phyloP scores from a whole-genome alignment of 2,329 filamentous ascomycete species.

The Monosporascus sp. region DNA sequence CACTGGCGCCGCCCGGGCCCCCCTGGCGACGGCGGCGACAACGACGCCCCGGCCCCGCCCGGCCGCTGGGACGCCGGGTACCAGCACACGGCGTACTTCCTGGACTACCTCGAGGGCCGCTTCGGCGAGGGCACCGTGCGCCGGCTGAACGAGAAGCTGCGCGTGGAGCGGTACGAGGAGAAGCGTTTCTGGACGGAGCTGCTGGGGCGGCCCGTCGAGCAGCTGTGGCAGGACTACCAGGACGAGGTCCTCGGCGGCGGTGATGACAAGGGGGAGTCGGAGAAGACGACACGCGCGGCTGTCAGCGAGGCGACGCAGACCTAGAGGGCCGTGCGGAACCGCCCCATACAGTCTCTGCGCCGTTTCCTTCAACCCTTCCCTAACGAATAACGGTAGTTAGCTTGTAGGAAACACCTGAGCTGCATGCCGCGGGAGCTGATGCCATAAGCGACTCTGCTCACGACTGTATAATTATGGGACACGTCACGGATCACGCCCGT shows the following conservation, averaged over 20 bases:
- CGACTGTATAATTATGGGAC: too few species aligned
- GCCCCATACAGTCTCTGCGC: background rate
- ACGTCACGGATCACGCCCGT: too few species aligned
- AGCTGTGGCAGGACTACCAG: conserved; percentile 72
- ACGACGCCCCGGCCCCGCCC: background rate
- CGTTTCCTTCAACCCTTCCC: too few species aligned
- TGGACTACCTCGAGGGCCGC: conserved; percentile 74
- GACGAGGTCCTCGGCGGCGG: conserved; percentile 21
- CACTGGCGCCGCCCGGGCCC: conserved; percentile 68
- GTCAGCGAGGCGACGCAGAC: conserved; percentile 14
- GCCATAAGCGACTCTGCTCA: too few species aligned
- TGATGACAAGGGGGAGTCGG: conserved; percentile 4
- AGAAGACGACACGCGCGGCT: background rate
- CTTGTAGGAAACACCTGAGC: too few species aligned
- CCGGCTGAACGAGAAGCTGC: conserved; percentile 63
- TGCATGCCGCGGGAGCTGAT: too few species aligned
- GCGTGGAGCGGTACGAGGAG: conserved; percentile 59
- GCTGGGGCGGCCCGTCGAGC: conserved; percentile 59
- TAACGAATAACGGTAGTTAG: too few species aligned
- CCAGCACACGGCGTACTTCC: conserved; percentile 84
- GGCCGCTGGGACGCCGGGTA: conserved; percentile 85
- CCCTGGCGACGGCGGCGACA: conserved; percentile 3
- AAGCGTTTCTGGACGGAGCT: conserved; percentile 63
- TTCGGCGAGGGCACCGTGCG: conserved; percentile 57
- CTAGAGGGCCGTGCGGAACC: background rate